Conservation (phyloP, 768 basidiomycete genomes). For the Pleurotus cornucopiae region DNA sequence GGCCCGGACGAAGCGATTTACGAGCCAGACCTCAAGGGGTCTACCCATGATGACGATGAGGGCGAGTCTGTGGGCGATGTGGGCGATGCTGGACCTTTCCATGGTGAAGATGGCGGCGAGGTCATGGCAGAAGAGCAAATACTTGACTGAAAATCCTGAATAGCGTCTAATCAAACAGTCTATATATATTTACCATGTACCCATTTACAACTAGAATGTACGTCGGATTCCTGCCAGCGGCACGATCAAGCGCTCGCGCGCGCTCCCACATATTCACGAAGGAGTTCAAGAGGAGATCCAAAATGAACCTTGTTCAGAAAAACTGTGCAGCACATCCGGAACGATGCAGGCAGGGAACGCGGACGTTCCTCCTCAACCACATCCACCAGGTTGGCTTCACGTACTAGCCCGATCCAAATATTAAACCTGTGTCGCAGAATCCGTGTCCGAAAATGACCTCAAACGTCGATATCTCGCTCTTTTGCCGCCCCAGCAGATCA, state of each 20-base stretch:
- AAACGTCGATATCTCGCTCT: slow-evolving; percentile 70
- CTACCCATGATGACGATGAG: no score
- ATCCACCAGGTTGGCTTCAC: slow-evolving; percentile 25
- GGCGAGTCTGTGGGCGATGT: no score
- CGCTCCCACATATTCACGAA: neutral
- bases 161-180: no score
- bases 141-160: no score
- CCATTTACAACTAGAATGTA: no score
- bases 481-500: slow-evolving; percentile 65
- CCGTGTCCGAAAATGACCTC: slow-evolving; percentile 46
- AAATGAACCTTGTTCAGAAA: slow-evolving; percentile 60
- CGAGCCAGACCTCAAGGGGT: no score
- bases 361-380: slow-evolving; percentile 26
- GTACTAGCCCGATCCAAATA: no score
- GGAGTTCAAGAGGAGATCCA: slow-evolving; percentile 12
- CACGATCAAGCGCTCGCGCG: neutral
- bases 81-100: no score
- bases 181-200: no score
- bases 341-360: slow-evolving; percentile 53
- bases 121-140: no score
- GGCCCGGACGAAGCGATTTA: no score
- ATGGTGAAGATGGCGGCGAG: no score
- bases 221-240: neutral
- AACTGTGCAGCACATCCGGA: slow-evolving; percentile 68
- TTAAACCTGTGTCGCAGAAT: slow-evolving; percentile 11